Percentiles rank a stretch among this genome's conserved stretches.
Conservation (phyloP, 1,284 basidiomycete species). For the Erythrobasidium hasegawianum region DNA sequence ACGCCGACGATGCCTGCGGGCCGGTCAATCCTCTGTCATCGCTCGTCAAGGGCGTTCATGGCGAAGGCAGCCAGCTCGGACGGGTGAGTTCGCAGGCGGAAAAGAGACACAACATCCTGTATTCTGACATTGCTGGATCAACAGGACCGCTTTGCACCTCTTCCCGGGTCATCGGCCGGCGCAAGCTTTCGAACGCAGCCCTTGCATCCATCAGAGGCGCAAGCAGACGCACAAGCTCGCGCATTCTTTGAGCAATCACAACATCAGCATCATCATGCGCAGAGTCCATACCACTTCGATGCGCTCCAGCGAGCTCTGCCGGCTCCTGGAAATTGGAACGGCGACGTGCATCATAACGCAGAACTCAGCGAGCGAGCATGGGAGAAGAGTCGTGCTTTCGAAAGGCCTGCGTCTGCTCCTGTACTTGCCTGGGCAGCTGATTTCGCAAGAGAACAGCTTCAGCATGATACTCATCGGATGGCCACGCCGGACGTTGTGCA, state of each 20-base stretch:
- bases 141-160: slow-evolving; percentile 34
- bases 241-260: slow-evolving; percentile 38
- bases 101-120: no score
- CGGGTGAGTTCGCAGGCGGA: slow-evolving; percentile 34
- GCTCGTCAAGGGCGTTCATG: slow-evolving; percentile 68
- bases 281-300: slow-evolving; percentile 39
- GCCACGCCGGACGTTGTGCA: not conserved
- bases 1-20: slow-evolving; percentile 64
- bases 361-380: slow-evolving; percentile 15
- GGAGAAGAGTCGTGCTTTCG: slow-evolving; percentile 23
- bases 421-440: slow-evolving; percentile 31
- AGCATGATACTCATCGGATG: slow-evolving; percentile 13
- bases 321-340: slow-evolving; percentile 9
- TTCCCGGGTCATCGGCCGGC: slow-evolving; percentile 34
- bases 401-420: not conserved
- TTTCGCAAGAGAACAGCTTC: slow-evolving; percentile 24
- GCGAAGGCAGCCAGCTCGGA: slow-evolving; percentile 73
- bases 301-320: slow-evolving; percentile 38
- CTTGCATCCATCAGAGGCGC: slow-evolving; percentile 9
- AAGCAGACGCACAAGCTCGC: slow-evolving; percentile 34
- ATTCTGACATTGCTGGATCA: no score
- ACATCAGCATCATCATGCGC: not conserved
- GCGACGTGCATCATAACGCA: not conserved
- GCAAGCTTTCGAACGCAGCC: slow-evolving; percentile 37
- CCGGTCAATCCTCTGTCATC: slow-evolving; percentile 74